Evolutionary conservation across 495 filamentous ascomycete species (phyloP), one percentile per base, ranked within the genome.

Genomic region (Glarea lozoyensis): DNA sequence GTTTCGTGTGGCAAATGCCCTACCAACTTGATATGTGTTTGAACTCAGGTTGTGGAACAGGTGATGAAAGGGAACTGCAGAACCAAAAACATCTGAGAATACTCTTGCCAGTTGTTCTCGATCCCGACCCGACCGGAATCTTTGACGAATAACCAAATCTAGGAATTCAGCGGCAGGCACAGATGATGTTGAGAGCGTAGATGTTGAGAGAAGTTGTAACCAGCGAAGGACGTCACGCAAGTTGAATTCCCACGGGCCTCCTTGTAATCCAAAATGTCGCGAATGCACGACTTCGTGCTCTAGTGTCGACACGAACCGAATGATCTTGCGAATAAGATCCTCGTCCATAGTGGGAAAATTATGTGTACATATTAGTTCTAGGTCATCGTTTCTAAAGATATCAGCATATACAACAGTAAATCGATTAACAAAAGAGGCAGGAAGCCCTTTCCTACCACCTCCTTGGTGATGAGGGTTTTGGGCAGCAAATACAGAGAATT

Each of bases 381-480:
- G 58, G 67, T 99, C 93, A 36, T 83, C 68, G 35, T 84, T 65
- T 13, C 72, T 84, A 57, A 96, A 89, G 20, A 81, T 74, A 54
- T 97, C 93, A 46, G 89, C 82, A 68, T 95, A 97, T 0, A 97
- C 93, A 2, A 99, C 89, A 23, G 89, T 94, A 57, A 99, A 99
- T 34, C 93, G 84, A 60, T 99, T 94, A 31, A 97, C 89, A 42
- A 99, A 99, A 4, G 92, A 97, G 41, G 81, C 82, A 2, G 93
- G 93, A 42, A 99, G 66, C 10, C 93, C 93, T 65, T 99, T 99
- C 55, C 93, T 75, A 4, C 93, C 93, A 34, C 88, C 89, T 41
- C 93, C 93, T 60, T 97, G 93, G 56, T 93, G 86, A 63, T 97
- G 90, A 13, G 93, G 93, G 54, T 99, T 99, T 58, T 99, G 93